Base-by-base conservation (phyloP, 2,329 filamentous ascomycete genomes). In the Fusarium concolor region DNA sequence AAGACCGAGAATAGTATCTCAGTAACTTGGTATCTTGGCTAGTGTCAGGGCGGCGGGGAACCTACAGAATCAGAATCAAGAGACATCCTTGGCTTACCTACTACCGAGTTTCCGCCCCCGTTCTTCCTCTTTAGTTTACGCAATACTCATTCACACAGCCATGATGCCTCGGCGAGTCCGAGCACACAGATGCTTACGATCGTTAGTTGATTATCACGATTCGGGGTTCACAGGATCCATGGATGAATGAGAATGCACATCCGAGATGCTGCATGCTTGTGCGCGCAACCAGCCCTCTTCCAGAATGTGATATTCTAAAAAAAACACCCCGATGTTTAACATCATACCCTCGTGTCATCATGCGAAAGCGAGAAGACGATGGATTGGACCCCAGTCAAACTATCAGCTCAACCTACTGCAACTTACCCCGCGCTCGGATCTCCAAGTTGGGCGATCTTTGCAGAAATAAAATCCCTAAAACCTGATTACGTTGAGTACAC, bases 61-160 rank as follows among this genome's bases (percentile, higher is more conserved):
- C 2, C 41, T 5, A 7, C 35, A 15, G 11, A 18, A 51, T 12
- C 42, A 51, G 24, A 15, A 35, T 18, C 12, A 12, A 6, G 24
- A 9, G 8, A 10, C 12, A 20, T 14, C 11, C 11, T 2, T 18
- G 20, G 2, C 18, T 11, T n/a, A 4, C 12, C 12, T n/a, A 44
- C 1, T 44, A 15, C 4, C 4, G 15, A 22, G 2, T 0, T 2
- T 14, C 6, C n/a, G 28, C 10, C 5, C 1, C 17, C 7, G n/a
- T 4, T 8, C 15, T 26, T 8, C n/a, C 18, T 10, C 29, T 12
- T 14, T 20, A 12, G 26, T 22, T 28, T 5, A 15, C 12, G n/a
- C 12, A 26, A 2, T 17, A 5, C 14, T 35, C 18, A 6, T 10
- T 2, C 10, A 11, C 4, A 24, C 28, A 9, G 14, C 12, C 14